Conservation (phyloP, 441 rosid species). For the Erodium trifolium region DNA sequence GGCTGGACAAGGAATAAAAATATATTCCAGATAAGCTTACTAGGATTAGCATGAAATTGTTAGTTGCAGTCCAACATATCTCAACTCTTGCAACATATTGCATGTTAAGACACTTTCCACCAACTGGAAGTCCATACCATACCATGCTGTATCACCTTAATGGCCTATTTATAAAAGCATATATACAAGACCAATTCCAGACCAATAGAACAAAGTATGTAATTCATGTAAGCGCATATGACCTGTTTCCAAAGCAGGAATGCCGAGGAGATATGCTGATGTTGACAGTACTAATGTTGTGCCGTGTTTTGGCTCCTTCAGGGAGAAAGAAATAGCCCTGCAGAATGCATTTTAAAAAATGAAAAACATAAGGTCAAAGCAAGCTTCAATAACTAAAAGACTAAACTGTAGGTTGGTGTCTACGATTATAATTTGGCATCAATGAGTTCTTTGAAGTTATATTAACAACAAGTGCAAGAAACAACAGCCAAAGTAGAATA, state of each 20-base stretch:
- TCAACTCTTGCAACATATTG: background rate
- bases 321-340: slow-evolving; percentile 94
- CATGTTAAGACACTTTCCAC: background rate
- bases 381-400: background rate
- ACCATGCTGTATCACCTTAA: background rate
- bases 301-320: slow-evolving; percentile 74
- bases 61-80: slow-evolving; percentile 3
- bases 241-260: slow-evolving; percentile 99
- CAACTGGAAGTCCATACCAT: background rate
- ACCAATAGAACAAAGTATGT: background rate
- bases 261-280: slow-evolving; percentile 86
- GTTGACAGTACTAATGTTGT: slow-evolving; percentile 71
- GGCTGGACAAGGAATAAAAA: background rate
- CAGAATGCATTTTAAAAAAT: slow-evolving; percentile 2
- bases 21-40: background rate
- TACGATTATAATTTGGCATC: no score
- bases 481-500: slow-evolving; percentile 11
- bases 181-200: background rate
- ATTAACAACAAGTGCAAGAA: background rate
- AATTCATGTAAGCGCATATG: slow-evolving; percentile 1
- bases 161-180: background rate
- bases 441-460: no score
- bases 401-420: background rate
- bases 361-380: background rate
- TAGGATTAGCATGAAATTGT: background rate